phyloP scores from a whole-genome alignment of 2,329 filamentous ascomycete genomes.

The Chrysoporthe deuterocubensis region DNA sequence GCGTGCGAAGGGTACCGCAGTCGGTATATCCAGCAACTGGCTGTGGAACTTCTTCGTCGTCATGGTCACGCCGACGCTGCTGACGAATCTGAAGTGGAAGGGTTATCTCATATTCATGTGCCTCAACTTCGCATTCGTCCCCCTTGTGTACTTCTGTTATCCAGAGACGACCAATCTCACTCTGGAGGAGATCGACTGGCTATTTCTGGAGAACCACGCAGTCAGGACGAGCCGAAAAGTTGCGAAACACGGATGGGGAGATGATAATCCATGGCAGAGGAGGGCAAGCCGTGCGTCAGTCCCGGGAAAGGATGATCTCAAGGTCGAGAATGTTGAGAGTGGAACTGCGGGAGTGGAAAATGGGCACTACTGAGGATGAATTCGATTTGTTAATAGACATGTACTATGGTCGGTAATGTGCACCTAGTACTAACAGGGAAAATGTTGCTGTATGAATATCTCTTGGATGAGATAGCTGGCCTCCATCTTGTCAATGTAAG shows the following conservation, averaged over 20 bases:
- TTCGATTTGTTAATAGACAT: not conserved
- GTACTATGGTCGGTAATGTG: no score
- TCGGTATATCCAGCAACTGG: constrained; percentile 43
- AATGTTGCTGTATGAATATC: no score
- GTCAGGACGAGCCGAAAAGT: constrained; percentile 25
- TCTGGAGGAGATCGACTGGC: constrained; percentile 56
- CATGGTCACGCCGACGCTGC: constrained; percentile 55
- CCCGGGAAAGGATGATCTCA: constrained; percentile 1
- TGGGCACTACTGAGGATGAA: not conserved
- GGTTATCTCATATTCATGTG: constrained; percentile 57
- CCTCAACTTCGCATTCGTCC: constrained; percentile 50
- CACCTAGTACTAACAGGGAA: no score
- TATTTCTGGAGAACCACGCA: constrained; percentile 41
- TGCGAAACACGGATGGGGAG: constrained; percentile 25
- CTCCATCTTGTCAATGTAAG: no score
- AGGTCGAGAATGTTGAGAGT: constrained; percentile 8
- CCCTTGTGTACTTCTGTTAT: constrained; percentile 50
- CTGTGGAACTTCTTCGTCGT: constrained; percentile 44
- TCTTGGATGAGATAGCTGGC: no score
- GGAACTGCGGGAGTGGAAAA: not conserved
- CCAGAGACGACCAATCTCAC: constrained; percentile 56
- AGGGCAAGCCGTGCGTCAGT: constrained; percentile 17
- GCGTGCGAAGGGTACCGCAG: constrained; percentile 39
- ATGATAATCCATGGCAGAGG: constrained; percentile 27
- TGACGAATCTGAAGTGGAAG: constrained; percentile 53